Conservation (phyloP, 176 grass and related monocot species). For the Paspalum vaginatum region DNA sequence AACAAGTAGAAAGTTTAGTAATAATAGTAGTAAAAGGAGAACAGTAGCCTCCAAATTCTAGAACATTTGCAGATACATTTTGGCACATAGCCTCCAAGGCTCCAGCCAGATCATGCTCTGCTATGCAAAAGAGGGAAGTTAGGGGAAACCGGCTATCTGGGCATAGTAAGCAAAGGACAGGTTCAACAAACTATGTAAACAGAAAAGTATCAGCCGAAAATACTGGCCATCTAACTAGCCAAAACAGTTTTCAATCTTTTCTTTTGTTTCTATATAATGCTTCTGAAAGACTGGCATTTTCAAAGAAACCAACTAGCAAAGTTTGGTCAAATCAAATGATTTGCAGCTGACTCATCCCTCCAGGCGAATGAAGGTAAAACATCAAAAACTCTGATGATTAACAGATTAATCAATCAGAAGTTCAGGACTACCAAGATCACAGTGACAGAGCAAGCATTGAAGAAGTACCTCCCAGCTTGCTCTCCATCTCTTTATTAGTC, state of each 20-base stretch:
- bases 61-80: background rate
- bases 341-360: background rate
- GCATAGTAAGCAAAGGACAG: background rate
- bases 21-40: background rate
- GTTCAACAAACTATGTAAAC: conserved; percentile 3
- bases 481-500: conserved; percentile 84
- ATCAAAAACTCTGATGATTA: conserved; percentile 27
- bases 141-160: background rate
- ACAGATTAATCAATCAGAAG: conserved; percentile 36
- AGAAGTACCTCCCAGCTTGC: conserved; percentile 85
- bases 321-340: conserved; percentile 25
- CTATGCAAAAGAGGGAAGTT: background rate
- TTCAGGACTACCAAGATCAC: conserved; percentile 33
- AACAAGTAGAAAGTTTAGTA: background rate
- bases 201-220: background rate
- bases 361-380: conserved; percentile 30
- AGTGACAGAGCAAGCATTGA: conserved; percentile 42
- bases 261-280: background rate
- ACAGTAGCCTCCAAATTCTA: conserved; percentile 8
- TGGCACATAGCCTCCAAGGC: background rate
- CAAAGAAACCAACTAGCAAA: conserved; percentile 15
- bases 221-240: background rate
- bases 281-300: background rate
- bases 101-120: background rate
- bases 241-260: conserved; percentile 2